Conservation (phyloP, 306 rosid species). For the Castanea crenata region DNA sequence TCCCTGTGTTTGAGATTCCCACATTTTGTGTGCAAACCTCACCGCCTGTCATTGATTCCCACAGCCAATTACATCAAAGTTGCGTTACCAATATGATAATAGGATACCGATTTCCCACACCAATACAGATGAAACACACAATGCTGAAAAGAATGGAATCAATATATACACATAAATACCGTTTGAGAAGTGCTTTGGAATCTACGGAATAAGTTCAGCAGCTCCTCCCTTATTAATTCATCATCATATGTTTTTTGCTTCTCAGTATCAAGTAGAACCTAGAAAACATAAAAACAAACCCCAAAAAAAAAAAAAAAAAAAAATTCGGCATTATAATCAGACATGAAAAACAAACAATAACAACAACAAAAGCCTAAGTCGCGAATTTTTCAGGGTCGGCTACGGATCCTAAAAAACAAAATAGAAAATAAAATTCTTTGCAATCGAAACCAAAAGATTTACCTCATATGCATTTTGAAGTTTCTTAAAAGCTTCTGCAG, state of each 20-base stretch:
- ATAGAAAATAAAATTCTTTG: neutral
- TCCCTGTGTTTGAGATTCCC: constrained; percentile 2
- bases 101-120: neutral
- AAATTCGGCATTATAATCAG: constrained; percentile 13
- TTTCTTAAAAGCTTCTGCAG: constrained; percentile 96
- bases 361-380: too few relatives aligned
- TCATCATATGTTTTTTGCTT: constrained; percentile 93
- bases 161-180: constrained; percentile 39
- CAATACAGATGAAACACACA: constrained; percentile 15
- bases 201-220: constrained; percentile 68
- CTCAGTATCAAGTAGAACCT: constrained; percentile 87
- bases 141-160: neutral
- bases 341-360: neutral
- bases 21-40: neutral
- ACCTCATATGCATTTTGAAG: constrained; percentile 99
- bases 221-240: constrained; percentile 89
- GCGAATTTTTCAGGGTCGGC: too few relatives aligned
- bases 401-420: too few relatives aligned
- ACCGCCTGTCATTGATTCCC: neutral
- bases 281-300: constrained; percentile 17
- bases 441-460: constrained; percentile 19
- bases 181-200: constrained; percentile 58
- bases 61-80: neutral
- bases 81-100: neutral
- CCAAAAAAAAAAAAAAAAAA: constrained; percentile 1